A percentile compares a stretch with the other conserved stretches of the same genome.
Evolutionary conservation across 495 filamentous ascomycete genomes (phyloP).

Genomic region (Tuber indicum): DNA sequence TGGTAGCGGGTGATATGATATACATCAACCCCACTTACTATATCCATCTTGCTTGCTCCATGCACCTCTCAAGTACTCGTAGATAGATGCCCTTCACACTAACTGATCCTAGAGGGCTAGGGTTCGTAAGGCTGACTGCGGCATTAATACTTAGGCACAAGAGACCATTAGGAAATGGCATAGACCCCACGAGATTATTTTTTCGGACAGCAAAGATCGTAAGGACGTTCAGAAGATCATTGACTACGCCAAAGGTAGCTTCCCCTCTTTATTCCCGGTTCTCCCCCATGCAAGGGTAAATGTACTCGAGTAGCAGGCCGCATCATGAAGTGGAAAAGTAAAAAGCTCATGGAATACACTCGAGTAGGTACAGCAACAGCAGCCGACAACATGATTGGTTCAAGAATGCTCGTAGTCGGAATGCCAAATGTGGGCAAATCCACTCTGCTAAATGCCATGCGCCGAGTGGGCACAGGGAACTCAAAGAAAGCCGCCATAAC

Average conservation of each 20-base stretch:
- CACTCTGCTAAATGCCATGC: slow-evolving; percentile 79
- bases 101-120: not conserved
- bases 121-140: slow-evolving; percentile 13
- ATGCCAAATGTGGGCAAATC: slow-evolving; percentile 98
- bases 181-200: slow-evolving; percentile 55
- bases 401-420: slow-evolving; percentile 78
- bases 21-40: not conserved
- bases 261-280: slow-evolving; percentile 28
- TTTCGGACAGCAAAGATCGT: slow-evolving; percentile 53
- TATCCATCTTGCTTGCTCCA: not conserved
- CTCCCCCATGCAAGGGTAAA: not conserved
- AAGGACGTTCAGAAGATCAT: slow-evolving; percentile 53
- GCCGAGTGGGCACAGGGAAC: slow-evolving; percentile 57
- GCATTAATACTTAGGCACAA: slow-evolving; percentile 43
- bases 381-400: slow-evolving; percentile 56
- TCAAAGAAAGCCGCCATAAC: slow-evolving; percentile 65
- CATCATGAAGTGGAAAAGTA: not conserved
- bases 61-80: not conserved
- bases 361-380: slow-evolving; percentile 29
- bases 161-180: slow-evolving; percentile 56
- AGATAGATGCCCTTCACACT: not conserved
- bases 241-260: slow-evolving; percentile 50
- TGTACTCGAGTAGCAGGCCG: not conserved
- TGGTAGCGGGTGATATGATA: not conserved
- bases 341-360: slow-evolving; percentile 9